Base-by-base conservation (phyloP, 2,329 filamentous ascomycete genomes). In the Tolypocladium paradoxum region DNA sequence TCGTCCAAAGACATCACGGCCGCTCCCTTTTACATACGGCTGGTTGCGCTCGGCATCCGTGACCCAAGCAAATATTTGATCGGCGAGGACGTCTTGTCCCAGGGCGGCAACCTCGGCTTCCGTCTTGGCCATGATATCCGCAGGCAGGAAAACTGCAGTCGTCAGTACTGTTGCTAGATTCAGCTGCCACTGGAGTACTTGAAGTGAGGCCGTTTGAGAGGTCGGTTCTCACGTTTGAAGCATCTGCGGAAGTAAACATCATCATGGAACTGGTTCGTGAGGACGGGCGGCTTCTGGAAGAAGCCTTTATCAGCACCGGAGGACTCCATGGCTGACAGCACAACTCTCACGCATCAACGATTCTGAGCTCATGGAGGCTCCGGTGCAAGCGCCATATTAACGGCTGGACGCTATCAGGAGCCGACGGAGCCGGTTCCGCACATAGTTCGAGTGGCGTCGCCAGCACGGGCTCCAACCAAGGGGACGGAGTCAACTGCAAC, bases 1-100 rank as follows among this genome's bases (percentile, higher is more conserved):
- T 50, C 74, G 72, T 1, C 85, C 84, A 63, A 87, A 87, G 0
- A 78, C 77, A 61, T 84, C 78, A 12, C 81, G 73, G 1, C 80
- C 77, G 43, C 75, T 75, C 4, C 76, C 76, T 48, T 70, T 72
- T 8, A 88, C 66, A 34, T 81, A 80, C 0, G 84, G 84, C 46
- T 79, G 76, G 57, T 86, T 83, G 43, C 71, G 74, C 65, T 89
- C 85, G 0, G 85, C 79, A 62, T 88, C 82, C 0, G 78, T 77
- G 20, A 85, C 66, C 68, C 75, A 80, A 56, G 74, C 64, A 46
- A 86, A 76, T n/a, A 83, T 68, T 47, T 73, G 64, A 22, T 76
- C 73, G 0, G 76, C 73, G 27, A 86, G 66, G 11, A 82, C 77
- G 31, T 78, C 72, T 20, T 75, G 65, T 45, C 75, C 79, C 33